These are phyloP conservation scores for Warburgia ugandensis DNA, from an alignment of 164 flowering plant genomes.

Conservation along the genomic window DNA sequence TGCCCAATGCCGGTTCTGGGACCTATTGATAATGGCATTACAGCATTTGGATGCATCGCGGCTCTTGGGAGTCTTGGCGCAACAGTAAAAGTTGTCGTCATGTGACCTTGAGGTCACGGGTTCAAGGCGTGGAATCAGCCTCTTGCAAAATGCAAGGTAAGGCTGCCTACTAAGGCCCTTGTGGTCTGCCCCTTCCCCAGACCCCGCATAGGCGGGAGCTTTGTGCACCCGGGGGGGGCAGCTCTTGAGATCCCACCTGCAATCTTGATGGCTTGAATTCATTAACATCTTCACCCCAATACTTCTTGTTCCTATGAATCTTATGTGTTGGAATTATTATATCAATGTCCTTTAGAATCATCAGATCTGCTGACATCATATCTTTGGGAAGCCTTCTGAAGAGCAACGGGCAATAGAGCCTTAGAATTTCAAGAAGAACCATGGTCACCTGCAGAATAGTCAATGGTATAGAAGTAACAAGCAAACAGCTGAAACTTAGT, in stretches of 20 bases:
- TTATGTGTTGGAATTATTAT: slow-evolving; percentile 14
- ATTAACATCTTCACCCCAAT: slow-evolving; percentile 38
- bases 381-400: slow-evolving; percentile 10
- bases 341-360: slow-evolving; percentile 19
- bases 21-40: slow-evolving; percentile 24
- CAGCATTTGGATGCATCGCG: slow-evolving; percentile 34
- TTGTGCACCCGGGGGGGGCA: no score
- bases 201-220: no score
- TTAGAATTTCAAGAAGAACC: slow-evolving; percentile 28
- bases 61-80: no score
- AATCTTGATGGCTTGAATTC: slow-evolving; percentile 33
- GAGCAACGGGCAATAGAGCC: slow-evolving; percentile 29
- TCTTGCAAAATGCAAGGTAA: no score
- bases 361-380: slow-evolving; percentile 20
- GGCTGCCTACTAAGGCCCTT: no score
- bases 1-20: slow-evolving; percentile 29
- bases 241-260: slow-evolving; percentile 26
- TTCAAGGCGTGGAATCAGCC: no score
- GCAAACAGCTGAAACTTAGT: no score
- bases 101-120: no score
- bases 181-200: no score
- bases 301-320: slow-evolving; percentile 19
- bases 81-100: no score
- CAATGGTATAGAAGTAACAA: no score
- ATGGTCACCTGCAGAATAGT: slow-evolving; percentile 31